These are phyloP conservation scores for Mycena pura DNA, from an alignment of 768 basidiomycete genomes.

Conservation along the genomic window DNA sequence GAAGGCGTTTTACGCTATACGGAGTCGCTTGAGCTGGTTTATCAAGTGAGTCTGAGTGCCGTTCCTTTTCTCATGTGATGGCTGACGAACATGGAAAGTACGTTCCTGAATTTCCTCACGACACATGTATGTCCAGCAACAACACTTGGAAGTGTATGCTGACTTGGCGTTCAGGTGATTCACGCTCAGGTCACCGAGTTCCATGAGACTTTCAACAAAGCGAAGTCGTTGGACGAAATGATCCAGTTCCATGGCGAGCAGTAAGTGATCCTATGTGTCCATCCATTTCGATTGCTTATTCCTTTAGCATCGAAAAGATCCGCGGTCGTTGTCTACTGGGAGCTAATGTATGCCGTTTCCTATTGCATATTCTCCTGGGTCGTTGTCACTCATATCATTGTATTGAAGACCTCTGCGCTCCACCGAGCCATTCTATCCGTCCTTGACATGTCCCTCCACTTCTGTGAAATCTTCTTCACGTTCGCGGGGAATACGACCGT, in stretches of 20 bases:
- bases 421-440: slow-evolving; percentile 71
- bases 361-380: too few species aligned
- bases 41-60: slow-evolving; percentile 65
- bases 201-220: slow-evolving; percentile 57
- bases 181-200: slow-evolving; percentile 68
- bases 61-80: background rate
- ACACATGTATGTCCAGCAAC: slow-evolving; percentile 61
- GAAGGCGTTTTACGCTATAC: slow-evolving; percentile 78
- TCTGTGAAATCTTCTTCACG: slow-evolving; percentile 66
- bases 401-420: slow-evolving; percentile 62
- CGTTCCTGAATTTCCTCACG: slow-evolving; percentile 71
- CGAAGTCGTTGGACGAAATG: slow-evolving; percentile 78
- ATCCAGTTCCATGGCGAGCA: slow-evolving; percentile 72
- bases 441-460: slow-evolving; percentile 77
- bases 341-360: slow-evolving; percentile 51
- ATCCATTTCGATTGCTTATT: background rate
- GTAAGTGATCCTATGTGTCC: slow-evolving; percentile 51
- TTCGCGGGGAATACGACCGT: slow-evolving; percentile 65
- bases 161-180: slow-evolving; percentile 59
- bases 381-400: too few species aligned
- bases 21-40: slow-evolving; percentile 83
- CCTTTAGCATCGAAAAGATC: slow-evolving; percentile 62
- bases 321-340: slow-evolving; percentile 69
- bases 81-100: slow-evolving; percentile 43
- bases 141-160: background rate